Evolutionary conservation across 495 filamentous ascomycete genomes (phyloP), one percentile per base, ranked within the genome.

Genomic region (Entonaema liquescens): DNA sequence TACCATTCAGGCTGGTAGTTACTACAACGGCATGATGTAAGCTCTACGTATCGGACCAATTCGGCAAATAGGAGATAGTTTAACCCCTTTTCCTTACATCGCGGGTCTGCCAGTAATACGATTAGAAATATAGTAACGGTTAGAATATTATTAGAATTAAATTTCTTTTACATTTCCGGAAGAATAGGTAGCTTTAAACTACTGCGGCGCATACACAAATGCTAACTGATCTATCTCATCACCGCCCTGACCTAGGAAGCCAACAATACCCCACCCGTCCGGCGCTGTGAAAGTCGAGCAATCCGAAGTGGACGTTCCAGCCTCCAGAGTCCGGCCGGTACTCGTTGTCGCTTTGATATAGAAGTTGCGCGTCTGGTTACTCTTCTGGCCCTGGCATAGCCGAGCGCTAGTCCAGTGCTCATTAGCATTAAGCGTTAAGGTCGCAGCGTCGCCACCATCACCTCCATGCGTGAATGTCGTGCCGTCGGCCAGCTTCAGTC

Each of bases 201-300:
- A 82, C 62, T 75, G 76, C 40, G 76, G 79, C 28, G 76, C 80
- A 73, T 81, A 90, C 40, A 89, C 77, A 72, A 90, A 85, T 6
- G 81, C 88, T 40, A 90, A 65, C 72, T 84, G 82, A 76, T 90
- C 88, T 50, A 91, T 68, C 77, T 89, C 87, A 67, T 86, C 83
- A 1, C 87, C 89, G 70, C 65, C 77, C 69, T 85, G 81, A n/a
- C 87, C 87, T 61, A 84, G 76, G 62, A 86, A 89, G 5, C 87
- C 88, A 11, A 86, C 83, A 75, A 89, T 84, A 21, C 79, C 81
- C 82, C 83, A 89, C 2, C 86, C 87, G n/a, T 53, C 62, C 44
- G 85, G 85, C 15, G 87, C 84, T 25, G 71, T 74, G 42, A 83
- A 85, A 1, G 79, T 82, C 12, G 74, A 67, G 71, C 88, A 90